Conservation (phyloP, 306 rosid species). For the Fagus sylvatica region DNA sequence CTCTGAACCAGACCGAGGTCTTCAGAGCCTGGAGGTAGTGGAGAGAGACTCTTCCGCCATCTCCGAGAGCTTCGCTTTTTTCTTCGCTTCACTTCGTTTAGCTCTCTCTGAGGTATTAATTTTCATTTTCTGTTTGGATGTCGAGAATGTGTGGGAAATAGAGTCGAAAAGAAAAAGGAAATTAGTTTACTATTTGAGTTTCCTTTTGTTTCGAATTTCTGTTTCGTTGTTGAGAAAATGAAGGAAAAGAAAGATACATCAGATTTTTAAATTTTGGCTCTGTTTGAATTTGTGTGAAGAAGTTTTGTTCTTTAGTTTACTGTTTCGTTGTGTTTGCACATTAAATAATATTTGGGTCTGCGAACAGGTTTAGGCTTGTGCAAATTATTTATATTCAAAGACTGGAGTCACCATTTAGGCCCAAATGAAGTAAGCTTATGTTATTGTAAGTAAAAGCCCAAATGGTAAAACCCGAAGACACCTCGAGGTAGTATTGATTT, state of each 20-base stretch:
- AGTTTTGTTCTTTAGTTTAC: not conserved
- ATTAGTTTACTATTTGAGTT: not conserved
- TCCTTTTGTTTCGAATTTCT: not conserved
- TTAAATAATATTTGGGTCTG: too few species aligned
- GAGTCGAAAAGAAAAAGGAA: not conserved
- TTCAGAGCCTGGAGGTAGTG: conserved; percentile 66
- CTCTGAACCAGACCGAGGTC: conserved; percentile 45
- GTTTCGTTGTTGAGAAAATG: not conserved
- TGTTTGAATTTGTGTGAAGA: not conserved
- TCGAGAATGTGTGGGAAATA: conserved; percentile 12
- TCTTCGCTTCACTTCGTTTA: conserved; percentile 72
- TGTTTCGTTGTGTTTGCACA: not conserved
- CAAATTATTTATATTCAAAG: too few species aligned
- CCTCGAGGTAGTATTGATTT: too few species aligned
- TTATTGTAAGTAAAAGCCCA: too few species aligned
- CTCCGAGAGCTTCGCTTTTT: conserved; percentile 70
- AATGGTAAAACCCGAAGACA: too few species aligned
- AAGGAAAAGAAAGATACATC: conserved; percentile 1
- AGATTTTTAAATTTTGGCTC: not conserved
- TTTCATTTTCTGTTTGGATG: conserved; percentile 7
- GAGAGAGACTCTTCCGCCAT: conserved; percentile 77
- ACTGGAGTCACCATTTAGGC: too few species aligned
- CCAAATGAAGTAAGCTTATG: too few species aligned
- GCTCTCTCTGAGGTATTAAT: conserved; percentile 63
- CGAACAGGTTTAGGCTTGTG: too few species aligned